Base-by-base conservation (phyloP, 2,329 filamentous ascomycete genomes). In the Colletotrichum agaves region DNA sequence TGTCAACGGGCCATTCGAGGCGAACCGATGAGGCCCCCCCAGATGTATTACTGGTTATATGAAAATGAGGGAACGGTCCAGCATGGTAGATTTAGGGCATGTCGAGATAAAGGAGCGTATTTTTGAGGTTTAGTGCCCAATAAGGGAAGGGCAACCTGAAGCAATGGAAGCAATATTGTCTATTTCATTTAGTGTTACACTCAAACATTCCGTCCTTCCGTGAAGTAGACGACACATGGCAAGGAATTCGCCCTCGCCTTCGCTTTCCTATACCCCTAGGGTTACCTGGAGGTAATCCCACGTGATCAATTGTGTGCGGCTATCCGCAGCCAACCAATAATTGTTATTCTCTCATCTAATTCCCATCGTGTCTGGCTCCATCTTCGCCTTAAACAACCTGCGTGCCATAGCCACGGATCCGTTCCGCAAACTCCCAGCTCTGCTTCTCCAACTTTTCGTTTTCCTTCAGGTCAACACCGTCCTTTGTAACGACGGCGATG, bases 391-490 rank as follows among this genome's bases (percentile, higher is more conserved):
- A 89, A 12, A 88, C 86, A 50, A 82, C 85, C 85, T 98, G 94
- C 27, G 94, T 97, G 69, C 96, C 96, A 78, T 99, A 99, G 49
- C 96, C 96, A 80, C 89, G 91, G 80, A 99, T 98, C 74, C 91
- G 88, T 78, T 98, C 95, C 23, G 96, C 96, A 84, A 99, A 99
- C 58, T 93, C 94, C 96, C 95, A 98, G 87, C 94, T 98, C 87
- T 98, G 95, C 75, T 90, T 87, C 86, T 98, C 94, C 72, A 99
- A 85, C 86, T 94, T 90, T 85, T 97, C 92, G 74, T 92, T 83
- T 81, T 97, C 89, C 79, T 90, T 91, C 72, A 98, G 78, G 62
- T 97, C 91, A 67, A 98, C 90, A n/a, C 92, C 93, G 55, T 93
- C 93, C 82, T 93, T 92, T 63, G 93, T 96, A 63, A 99, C 87